These are phyloP conservation scores for Epichloe festucae DNA, from an alignment of 2,329 filamentous ascomycete genomes.

Conservation along the genomic window DNA sequence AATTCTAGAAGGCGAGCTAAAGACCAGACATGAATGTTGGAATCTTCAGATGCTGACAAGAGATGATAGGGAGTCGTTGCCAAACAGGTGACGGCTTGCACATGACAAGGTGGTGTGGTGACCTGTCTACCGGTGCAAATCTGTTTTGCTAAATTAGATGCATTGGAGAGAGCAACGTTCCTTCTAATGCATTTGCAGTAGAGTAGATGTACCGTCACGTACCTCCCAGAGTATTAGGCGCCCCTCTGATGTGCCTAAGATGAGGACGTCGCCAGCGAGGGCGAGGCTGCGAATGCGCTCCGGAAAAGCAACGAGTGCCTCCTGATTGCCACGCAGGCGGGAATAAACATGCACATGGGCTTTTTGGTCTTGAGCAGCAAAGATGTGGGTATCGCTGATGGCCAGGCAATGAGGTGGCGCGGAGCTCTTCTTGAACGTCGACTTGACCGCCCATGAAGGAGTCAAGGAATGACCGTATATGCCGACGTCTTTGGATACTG, in stretches of 20 bases:
- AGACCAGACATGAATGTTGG: constrained; percentile 87
- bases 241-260: constrained; percentile 74
- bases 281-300: constrained; percentile 73
- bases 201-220: constrained; percentile 16
- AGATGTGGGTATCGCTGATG: constrained; percentile 70
- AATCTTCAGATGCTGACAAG: constrained; percentile 70
- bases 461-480: constrained; percentile 78
- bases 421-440: constrained; percentile 84
- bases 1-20: constrained; percentile 58
- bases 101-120: constrained; percentile 63
- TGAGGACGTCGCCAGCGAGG: constrained; percentile 57
- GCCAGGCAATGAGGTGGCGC: constrained; percentile 68
- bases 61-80: constrained; percentile 60
- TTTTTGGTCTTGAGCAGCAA: constrained; percentile 83
- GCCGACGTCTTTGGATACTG: constrained; percentile 64
- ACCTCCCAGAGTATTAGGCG: constrained; percentile 91
- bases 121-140: constrained; percentile 63
- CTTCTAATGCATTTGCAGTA: neutral
- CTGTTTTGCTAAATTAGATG: constrained; percentile 26
- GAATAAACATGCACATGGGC: constrained; percentile 89
- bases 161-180: neutral
- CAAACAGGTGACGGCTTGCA: constrained; percentile 68
- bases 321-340: constrained; percentile 70
- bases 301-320: constrained; percentile 75
- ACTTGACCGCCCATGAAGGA: constrained; percentile 60